Percentiles rank a stretch among this genome's conserved stretches.
These are phyloP conservation scores for Pseudocercospora ulei DNA, from an alignment of 2,329 filamentous ascomycete genomes.

Conservation along the genomic window DNA sequence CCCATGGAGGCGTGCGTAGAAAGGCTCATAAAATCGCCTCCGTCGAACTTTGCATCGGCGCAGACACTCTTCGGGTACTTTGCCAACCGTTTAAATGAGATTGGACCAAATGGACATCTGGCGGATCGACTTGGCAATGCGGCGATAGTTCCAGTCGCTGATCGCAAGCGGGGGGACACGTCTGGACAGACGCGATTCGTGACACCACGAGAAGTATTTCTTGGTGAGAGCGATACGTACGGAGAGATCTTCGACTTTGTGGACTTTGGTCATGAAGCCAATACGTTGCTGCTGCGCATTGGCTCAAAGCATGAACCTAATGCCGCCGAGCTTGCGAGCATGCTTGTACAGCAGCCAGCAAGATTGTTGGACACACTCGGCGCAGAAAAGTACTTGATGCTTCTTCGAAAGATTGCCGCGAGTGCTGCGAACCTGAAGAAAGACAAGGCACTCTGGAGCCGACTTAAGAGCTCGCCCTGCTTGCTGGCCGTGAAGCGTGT, in stretches of 20 bases:
- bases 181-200: conserved; percentile 45
- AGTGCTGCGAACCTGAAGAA: conserved; percentile 59
- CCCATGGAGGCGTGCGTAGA: conserved; percentile 67
- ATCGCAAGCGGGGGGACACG: conserved; percentile 21
- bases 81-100: conserved; percentile 62
- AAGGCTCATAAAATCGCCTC: conserved; percentile 61
- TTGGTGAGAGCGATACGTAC: conserved; percentile 64
- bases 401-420: conserved; percentile 72
- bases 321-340: conserved; percentile 69
- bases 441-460: conserved; percentile 66
- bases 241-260: conserved; percentile 94
- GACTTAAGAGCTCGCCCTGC: conserved; percentile 66
- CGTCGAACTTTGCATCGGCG: conserved; percentile 56
- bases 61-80: conserved; percentile 73
- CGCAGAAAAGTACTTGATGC: conserved; percentile 74
- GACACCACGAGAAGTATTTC: conserved; percentile 64
- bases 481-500: conserved; percentile 76
- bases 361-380: conserved; percentile 71
- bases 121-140: conserved; percentile 54
- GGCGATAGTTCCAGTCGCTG: conserved; percentile 59
- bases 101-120: conserved; percentile 49
- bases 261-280: conserved; percentile 79
- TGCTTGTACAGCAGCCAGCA: conserved; percentile 75
- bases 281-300: conserved; percentile 76
- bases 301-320: conserved; percentile 88